Evolutionary conservation across 805 yeast species (phyloP), one percentile per base, ranked within the genome.

Genomic region (Cyberlindnera xishuangbannaensis): DNA sequence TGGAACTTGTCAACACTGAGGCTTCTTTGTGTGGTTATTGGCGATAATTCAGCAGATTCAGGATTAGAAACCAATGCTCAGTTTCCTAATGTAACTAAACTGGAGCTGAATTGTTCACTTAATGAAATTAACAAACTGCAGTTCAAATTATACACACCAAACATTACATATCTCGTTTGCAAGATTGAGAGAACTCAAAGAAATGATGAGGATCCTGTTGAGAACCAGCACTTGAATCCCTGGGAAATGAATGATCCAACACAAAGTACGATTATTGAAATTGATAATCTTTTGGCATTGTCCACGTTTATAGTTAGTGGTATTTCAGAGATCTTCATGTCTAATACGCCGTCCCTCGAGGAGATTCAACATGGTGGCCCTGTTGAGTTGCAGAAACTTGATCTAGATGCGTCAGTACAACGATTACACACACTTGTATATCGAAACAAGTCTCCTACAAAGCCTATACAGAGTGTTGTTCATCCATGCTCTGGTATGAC

Each of bases 331-430:
- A 7, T 39, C 10, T 19, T 17, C 4, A 24, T 39, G 7, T 5
- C 14, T 5, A 23, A 40, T 6, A 24, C 34, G 5, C 40, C 43
- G 10, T 10, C 15, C 2, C 10, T 40, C 12, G 8, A n/a, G 2
- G 34, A 36, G 7, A 28, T 40, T n/a, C 16, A 18, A 13, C 43
- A 40, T 25, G 43, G 43, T n/a, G 43, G 43, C 3, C n/a, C 13
- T 9, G 33, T n/a, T 9, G 40, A 36, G 14, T 23, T 40, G 27
- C 33, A 30, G 11, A 36, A 13, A 10, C 22, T 40, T n/a, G 43
- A 40, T 13, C 31, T 34, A 31, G 43, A 40, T 35, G 37, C 10
- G 9, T 27, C 40, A 4, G 33, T 40, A 2, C 18, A 19, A 13
- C 24, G 27, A 7, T 16, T 40, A 13, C 30, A 33, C 13, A 20